Evolutionary conservation across 116 monocot species (phyloP), one percentile per base, ranked within the genome.

Genomic region (Dioscorea cayenensis): DNA sequence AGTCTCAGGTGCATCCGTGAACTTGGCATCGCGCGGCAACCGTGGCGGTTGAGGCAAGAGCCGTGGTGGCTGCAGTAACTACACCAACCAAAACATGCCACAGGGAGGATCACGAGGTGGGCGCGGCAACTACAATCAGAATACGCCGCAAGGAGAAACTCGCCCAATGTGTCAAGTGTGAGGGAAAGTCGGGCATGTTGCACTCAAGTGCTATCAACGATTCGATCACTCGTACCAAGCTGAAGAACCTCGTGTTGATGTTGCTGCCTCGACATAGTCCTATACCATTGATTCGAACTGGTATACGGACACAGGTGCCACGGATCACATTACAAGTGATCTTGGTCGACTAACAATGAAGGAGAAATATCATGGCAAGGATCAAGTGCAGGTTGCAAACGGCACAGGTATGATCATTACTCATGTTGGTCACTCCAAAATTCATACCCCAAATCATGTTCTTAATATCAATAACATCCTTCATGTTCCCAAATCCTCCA

Each of bases 401-500:
- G 71, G 71, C 6, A 19, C 52, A 61, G 21, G 36, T 60, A 21
- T 71, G 36, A 28, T 3, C 8, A 71, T 71, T 23, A 14, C 17
- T 14, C 32, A 28, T 32, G 19, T 35, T 65, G 65, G 36, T 35
- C 2, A 17, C 14, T 60, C 71, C 16, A 36, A 7, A 6, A 27
- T 62, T 7, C 11, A 11, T 12, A 27, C 60, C 60, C 61, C 32
- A 21, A 36, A 3, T 11, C 19, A 20, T 11, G 36, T 61, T 9
- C 21, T 52, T 21, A 5, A 14, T 37, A 18, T 73, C 4, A 29
- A 49, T 28, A 16, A 25, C 7, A 4, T 73, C 21, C 64, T 73
- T 29, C 50, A 73, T 64, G 73, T 73, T 49, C 62, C 73, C 28
- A 17, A 4, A 6, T 64, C 64, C 28, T 48, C 64, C 10, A 36